Percentiles rank a stretch among this genome's conserved stretches.
Evolutionary conservation across 2,329 filamentous ascomycete species (phyloP).

Genomic region (Paraphaeosphaeria minitans): DNA sequence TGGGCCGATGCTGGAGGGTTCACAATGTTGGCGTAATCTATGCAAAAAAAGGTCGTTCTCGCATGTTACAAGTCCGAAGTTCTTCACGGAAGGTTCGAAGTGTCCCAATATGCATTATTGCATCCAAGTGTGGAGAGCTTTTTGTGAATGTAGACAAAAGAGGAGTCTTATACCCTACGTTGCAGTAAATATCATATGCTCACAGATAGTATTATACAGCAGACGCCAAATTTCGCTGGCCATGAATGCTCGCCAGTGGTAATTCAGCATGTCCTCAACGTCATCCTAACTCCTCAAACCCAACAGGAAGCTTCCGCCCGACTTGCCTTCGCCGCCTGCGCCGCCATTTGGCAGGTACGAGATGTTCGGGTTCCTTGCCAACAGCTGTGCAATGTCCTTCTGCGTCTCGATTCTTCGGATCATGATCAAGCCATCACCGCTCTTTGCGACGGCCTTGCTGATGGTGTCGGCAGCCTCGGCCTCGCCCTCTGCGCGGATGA

Average conservation of each 20-base stretch:
- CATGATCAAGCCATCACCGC: slow-evolving; percentile 90
- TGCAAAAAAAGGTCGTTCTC: no score
- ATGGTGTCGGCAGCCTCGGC: slow-evolving; percentile 97
- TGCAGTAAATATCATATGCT: slow-evolving; percentile 33
- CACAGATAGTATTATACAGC: slow-evolving; percentile 42
- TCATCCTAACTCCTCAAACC: slow-evolving; percentile 60
- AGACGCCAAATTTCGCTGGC: slow-evolving; percentile 27
- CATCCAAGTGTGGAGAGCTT: no score
- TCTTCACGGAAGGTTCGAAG: neutral
- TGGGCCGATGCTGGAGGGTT: neutral
- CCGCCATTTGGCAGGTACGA: slow-evolving; percentile 84
- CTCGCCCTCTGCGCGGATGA: slow-evolving; percentile 97
- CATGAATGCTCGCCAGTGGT: slow-evolving; percentile 26
- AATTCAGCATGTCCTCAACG: slow-evolving; percentile 1
- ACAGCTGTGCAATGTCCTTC: slow-evolving; percentile 89
- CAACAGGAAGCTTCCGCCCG: slow-evolving; percentile 68
- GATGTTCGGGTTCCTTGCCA: slow-evolving; percentile 91
- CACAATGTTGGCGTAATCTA: neutral
- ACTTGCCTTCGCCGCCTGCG: slow-evolving; percentile 59
- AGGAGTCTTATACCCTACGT: slow-evolving; percentile 43
- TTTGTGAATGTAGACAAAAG: slow-evolving; percentile 22
- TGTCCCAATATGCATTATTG: neutral
- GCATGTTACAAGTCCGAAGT: neutral
- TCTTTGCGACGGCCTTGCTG: slow-evolving; percentile 88
- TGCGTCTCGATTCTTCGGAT: slow-evolving; percentile 97